phyloP scores from a whole-genome alignment of 1,139 yeast species.

The Candida sanyaensis region DNA sequence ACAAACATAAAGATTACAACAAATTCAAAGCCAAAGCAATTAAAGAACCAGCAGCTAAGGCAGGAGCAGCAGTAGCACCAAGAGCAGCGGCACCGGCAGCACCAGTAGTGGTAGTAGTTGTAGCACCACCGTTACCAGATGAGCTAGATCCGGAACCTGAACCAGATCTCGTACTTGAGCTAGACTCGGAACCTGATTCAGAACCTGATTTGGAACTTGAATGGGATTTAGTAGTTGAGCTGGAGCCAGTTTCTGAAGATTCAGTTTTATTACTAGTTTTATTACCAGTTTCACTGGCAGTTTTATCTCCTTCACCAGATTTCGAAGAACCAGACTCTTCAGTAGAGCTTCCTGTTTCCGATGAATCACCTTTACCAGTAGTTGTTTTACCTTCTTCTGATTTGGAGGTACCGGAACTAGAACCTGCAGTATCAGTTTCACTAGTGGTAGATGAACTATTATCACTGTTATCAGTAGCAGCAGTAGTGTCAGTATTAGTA shows the following conservation, averaged over 20 bases:
- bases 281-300: slow-evolving; percentile 12
- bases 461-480: background rate
- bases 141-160: slow-evolving; percentile 6
- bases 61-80: slow-evolving; percentile 1
- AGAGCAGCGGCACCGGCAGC: slow-evolving; percentile 1
- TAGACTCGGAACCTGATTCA: slow-evolving; percentile 1
- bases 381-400: too few species aligned
- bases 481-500: slow-evolving; percentile 9
- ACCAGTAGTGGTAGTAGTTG: background rate
- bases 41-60: slow-evolving; percentile 1
- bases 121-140: background rate
- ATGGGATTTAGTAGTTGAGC: background rate
- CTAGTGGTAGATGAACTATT: too few species aligned
- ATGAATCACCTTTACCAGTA: slow-evolving; percentile 7
- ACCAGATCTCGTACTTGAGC: slow-evolving; percentile 9
- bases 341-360: slow-evolving; percentile 9
- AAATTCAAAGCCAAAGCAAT: slow-evolving; percentile 5
- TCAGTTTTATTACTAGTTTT: slow-evolving; percentile 12
- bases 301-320: slow-evolving; percentile 11
- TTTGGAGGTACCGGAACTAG: too few species aligned
- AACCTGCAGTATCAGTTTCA: too few species aligned
- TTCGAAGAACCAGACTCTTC: slow-evolving; percentile 6
- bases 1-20: background rate
- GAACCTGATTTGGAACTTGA: background rate
- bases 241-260: too few species aligned